A percentile compares a stretch with the other conserved stretches of the same genome.
Conservation (phyloP, 2,329 filamentous ascomycete genomes). For the Botrytis fabae region DNA sequence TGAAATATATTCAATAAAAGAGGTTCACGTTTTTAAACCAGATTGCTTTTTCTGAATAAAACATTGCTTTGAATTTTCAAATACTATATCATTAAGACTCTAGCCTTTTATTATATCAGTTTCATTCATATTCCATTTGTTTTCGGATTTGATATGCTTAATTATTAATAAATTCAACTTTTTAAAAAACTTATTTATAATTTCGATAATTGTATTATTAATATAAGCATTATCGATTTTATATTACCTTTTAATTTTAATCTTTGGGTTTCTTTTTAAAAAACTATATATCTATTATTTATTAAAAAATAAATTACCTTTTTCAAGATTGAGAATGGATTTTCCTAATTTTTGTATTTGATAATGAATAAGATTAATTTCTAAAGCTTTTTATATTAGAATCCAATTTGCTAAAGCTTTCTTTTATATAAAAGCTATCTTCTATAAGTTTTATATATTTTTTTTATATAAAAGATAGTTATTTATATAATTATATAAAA, state of each 20-base stretch:
- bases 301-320: slow-evolving; percentile 2
- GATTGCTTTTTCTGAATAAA: too few relatives aligned
- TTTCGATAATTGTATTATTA: slow-evolving; percentile 23
- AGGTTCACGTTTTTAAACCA: too few relatives aligned
- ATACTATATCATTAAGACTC: too few relatives aligned
- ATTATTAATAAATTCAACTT: too few relatives aligned
- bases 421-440: slow-evolving; percentile 7
- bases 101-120: too few relatives aligned
- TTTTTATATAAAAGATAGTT: slow-evolving; percentile 7
- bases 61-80: too few relatives aligned
- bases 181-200: too few relatives aligned
- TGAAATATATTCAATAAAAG: too few relatives aligned
- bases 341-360: slow-evolving; percentile 1
- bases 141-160: too few relatives aligned
- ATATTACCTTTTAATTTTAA: slow-evolving; percentile 22
- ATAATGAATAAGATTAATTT: slow-evolving; percentile 1
- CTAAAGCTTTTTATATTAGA: slow-evolving; percentile 17
- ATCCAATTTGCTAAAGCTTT: slow-evolving; percentile 13
- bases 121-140: too few relatives aligned
- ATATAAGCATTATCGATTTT: slow-evolving; percentile 23
- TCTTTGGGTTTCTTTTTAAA: slow-evolving; percentile 16
- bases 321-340: neutral
- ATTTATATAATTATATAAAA: slow-evolving; percentile 6
- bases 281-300: slow-evolving; percentile 20
- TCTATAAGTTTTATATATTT: neutral